These are phyloP conservation scores for Wickerhamomyces pijperi DNA, from an alignment of 805 yeast genomes.

Conservation along the genomic window DNA sequence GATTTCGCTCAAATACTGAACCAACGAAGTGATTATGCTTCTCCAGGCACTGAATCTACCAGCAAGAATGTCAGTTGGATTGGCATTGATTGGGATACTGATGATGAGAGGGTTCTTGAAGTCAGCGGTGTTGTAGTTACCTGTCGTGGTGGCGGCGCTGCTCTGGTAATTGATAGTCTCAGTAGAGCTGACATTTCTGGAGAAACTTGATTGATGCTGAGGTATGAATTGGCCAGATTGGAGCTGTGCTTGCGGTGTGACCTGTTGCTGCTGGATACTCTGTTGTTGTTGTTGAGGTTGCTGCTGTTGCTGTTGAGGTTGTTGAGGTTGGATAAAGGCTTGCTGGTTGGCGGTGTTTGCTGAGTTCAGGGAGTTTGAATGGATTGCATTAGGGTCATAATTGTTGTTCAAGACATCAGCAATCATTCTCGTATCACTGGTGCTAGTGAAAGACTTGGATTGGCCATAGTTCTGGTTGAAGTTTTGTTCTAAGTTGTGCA, in stretches of 20 bases:
- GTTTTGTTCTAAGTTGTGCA: constrained; percentile 32
- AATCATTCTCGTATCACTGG: constrained; percentile 15
- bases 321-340: too few species aligned
- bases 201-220: constrained; percentile 2
- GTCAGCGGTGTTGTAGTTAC: constrained; percentile 18
- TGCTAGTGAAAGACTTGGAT: constrained; percentile 30
- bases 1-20: constrained; percentile 66
- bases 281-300: constrained; percentile 5
- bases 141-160: constrained; percentile 1
- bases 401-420: constrained; percentile 8
- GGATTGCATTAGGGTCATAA: neutral
- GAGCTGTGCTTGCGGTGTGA: constrained; percentile 3
- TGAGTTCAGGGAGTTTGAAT: neutral
- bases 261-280: constrained; percentile 6
- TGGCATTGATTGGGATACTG: constrained; percentile 45
- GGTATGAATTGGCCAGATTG: constrained; percentile 3
- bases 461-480: constrained; percentile 21
- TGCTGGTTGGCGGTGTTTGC: constrained; percentile 5
- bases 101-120: constrained; percentile 38
- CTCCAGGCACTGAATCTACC: constrained; percentile 83
- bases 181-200: constrained; percentile 1
- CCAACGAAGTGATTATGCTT: constrained; percentile 59
- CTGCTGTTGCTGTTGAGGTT: constrained; percentile 7
- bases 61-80: constrained; percentile 84
- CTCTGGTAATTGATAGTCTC: constrained; percentile 1